Evolutionary conservation across 495 filamentous ascomycete species (phyloP), one percentile per base, ranked within the genome.

Genomic region (Xylaria cubensis): DNA sequence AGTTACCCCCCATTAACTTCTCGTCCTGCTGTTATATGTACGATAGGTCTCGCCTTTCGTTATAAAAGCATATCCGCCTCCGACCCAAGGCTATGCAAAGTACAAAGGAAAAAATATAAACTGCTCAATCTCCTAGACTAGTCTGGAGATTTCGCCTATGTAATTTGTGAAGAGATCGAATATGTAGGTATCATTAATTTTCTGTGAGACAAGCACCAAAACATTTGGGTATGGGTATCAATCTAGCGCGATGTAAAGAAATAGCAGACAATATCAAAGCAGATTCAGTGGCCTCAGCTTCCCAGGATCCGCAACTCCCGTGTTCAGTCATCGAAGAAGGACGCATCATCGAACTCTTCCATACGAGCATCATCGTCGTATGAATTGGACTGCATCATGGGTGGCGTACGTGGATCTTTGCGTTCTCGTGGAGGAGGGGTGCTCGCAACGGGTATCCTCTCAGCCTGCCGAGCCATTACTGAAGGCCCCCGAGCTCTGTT

Each of bases 291-390:
- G 67, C 69, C 46, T 71, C 72, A 73, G 71, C 58, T 70, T 68
- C 61, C 70, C 56, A 70, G 19, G 53, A 70, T 51, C 48, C 66
- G 62, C 70, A 69, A 72, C 58, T 53, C 46, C 48, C 48, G 21
- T 50, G 29, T 48, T 76, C 68, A 79, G 76, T 89, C 87, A 71
- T 89, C 86, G 73, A 87, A 90, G 79, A 89, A 89, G 13, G 83
- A 85, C 0, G 84, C 84, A 72, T 88, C 85, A 71, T 86, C 84
- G 74, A 88, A 89, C 44, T 89, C 83, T 69, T 85, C 84, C 39
- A 80, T 78, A 72, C 89, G 89, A 0, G 92, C 92, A 75, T 95
- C 92, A 56, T 86, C 84, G 76, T 94, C 92, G 75, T 95, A 95
- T 74, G 88, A 89, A 21, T 82, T 86, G 67, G 88, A 81, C 17